Evolutionary conservation across 2,329 filamentous ascomycete species (phyloP).

Genomic region (Microdochium trichocladiopsis): DNA sequence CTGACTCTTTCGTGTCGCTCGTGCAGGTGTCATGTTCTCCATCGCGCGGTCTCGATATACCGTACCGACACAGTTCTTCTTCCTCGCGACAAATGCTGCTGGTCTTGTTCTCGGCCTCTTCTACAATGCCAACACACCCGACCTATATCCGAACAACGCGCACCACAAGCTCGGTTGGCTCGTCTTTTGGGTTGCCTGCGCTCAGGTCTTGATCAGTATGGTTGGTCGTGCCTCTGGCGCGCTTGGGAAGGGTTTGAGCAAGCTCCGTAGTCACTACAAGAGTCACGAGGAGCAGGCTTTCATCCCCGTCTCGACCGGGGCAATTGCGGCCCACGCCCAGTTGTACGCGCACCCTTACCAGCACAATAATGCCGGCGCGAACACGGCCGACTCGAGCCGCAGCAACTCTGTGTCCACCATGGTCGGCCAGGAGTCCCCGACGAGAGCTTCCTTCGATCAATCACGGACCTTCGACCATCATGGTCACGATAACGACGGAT

Average conservation of each 20-base stretch:
- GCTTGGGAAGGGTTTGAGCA: slow-evolving; percentile 13
- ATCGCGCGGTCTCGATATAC: slow-evolving; percentile 71
- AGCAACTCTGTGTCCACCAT: slow-evolving; percentile 58
- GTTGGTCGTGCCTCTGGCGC: slow-evolving; percentile 52
- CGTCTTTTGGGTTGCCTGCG: slow-evolving; percentile 62
- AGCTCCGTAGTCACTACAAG: slow-evolving; percentile 14
- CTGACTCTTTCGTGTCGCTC: slow-evolving; percentile 6
- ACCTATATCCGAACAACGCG: slow-evolving; percentile 81
- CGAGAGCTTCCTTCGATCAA: slow-evolving; percentile 23
- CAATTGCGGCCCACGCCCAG: slow-evolving; percentile 44
- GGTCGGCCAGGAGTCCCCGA: slow-evolving; percentile 35
- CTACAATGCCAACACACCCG: slow-evolving; percentile 76
- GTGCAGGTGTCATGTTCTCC: slow-evolving; percentile 75
- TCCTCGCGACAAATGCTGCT: slow-evolving; percentile 55
- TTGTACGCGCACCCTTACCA: slow-evolving; percentile 36
- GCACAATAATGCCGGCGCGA: slow-evolving; percentile 66
- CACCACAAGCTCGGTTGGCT: slow-evolving; percentile 88
- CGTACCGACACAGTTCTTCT: slow-evolving; percentile 60
- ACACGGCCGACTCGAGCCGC: slow-evolving; percentile 58
- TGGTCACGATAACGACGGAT: slow-evolving; percentile 30
- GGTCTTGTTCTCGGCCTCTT: slow-evolving; percentile 59
- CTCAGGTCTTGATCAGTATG: slow-evolving; percentile 63
- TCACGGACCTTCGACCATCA: slow-evolving; percentile 42
- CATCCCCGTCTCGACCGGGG: slow-evolving; percentile 52
- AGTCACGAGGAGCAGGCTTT: slow-evolving; percentile 46